phyloP scores from a whole-genome alignment of 1,139 yeast genomes.

The Suzukiozyma palmioleophila region DNA sequence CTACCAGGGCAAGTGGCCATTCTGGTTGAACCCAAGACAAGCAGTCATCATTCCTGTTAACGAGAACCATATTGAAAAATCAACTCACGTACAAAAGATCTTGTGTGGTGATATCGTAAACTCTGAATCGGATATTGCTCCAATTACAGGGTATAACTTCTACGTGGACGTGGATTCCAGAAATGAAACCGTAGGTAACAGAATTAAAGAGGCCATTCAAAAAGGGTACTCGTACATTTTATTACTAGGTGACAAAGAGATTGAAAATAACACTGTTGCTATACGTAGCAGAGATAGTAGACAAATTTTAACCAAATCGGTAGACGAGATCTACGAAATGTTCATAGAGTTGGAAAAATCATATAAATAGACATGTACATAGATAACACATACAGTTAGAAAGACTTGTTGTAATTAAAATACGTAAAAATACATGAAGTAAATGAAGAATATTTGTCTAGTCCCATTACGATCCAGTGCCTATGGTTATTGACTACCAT shows the following conservation, averaged over 20 bases:
- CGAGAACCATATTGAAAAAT: slow-evolving; percentile 49
- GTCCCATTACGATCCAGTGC: no score
- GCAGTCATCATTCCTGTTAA: slow-evolving; percentile 83
- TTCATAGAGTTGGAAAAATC: slow-evolving; percentile 49
- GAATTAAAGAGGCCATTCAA: slow-evolving; percentile 73
- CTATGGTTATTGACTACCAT: slow-evolving; percentile 19
- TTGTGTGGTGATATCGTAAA: slow-evolving; percentile 48
- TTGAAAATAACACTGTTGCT: slow-evolving; percentile 56
- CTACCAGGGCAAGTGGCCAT: slow-evolving; percentile 95
- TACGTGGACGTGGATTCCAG: slow-evolving; percentile 73
- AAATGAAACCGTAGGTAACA: slow-evolving; percentile 71
- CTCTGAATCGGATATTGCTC: slow-evolving; percentile 32
- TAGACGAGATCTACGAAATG: slow-evolving; percentile 43
- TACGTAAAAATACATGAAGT: background rate
- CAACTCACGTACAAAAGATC: slow-evolving; percentile 42
- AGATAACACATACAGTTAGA: slow-evolving; percentile 2
- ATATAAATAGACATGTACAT: slow-evolving; percentile 24
- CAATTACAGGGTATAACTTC: slow-evolving; percentile 59
- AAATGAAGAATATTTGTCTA: background rate
- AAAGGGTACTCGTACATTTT: slow-evolving; percentile 78
- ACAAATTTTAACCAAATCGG: slow-evolving; percentile 39
- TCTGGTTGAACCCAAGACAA: slow-evolving; percentile 96
- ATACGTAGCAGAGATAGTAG: slow-evolving; percentile 59
- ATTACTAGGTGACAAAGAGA: slow-evolving; percentile 84
- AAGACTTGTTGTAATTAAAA: background rate